These are phyloP conservation scores for Hydnomerulius pinastri DNA, from an alignment of 768 basidiomycete genomes.

Conservation along the genomic window DNA sequence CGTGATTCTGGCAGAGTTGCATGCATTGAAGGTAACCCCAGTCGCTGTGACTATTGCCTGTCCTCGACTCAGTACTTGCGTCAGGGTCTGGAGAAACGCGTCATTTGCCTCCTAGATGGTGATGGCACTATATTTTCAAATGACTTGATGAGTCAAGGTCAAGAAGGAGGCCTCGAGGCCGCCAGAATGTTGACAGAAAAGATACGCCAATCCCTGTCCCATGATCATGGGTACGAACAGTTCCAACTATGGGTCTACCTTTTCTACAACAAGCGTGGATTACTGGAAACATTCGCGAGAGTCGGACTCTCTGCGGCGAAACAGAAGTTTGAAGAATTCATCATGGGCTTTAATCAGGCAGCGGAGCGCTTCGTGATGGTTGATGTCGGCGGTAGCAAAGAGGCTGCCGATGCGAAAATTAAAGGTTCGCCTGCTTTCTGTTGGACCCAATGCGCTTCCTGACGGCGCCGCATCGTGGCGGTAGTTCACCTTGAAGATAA, in stretches of 20 bases:
- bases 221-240: conserved; percentile 25
- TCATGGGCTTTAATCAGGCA: conserved; percentile 71
- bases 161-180: conserved; percentile 57
- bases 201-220: conserved; percentile 26
- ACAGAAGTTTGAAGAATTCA: conserved; percentile 61
- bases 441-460: conserved; percentile 1
- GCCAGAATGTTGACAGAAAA: conserved; percentile 46
- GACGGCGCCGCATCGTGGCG: conserved; percentile 4
- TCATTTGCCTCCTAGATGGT: conserved; percentile 59
- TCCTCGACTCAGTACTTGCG: background rate
- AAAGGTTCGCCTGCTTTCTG: conserved; percentile 48
- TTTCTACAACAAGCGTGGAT: conserved; percentile 64
- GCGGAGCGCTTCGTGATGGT: conserved; percentile 66
- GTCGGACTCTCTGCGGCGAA: conserved; percentile 35
- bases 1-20: conserved; percentile 26
- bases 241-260: conserved; percentile 62
- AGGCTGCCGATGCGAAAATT: conserved; percentile 75
- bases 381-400: conserved; percentile 71
- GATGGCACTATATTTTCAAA: conserved; percentile 61
- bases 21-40: conserved; percentile 25
- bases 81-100: conserved; percentile 35
- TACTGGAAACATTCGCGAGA: conserved; percentile 49
- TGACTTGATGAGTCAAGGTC: conserved; percentile 55
- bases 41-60: background rate
- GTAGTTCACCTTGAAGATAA: conserved; percentile 43